Conservation (phyloP, 2,329 filamentous ascomycete species). For the Exophiala bonariae region DNA sequence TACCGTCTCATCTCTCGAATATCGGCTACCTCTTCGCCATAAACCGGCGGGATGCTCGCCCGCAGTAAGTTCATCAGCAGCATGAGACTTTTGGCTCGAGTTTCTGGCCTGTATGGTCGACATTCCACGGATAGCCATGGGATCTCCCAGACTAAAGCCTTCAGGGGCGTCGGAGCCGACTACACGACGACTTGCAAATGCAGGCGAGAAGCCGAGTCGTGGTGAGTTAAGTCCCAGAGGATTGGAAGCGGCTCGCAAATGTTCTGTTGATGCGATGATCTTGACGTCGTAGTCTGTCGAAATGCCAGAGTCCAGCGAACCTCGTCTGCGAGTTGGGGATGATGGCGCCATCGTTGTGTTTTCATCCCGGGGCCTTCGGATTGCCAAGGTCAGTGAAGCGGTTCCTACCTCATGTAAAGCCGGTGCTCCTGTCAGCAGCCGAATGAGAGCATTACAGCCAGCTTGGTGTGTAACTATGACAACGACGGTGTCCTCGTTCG, state of each 20-base stretch:
- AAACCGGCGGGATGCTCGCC: constrained; percentile 16
- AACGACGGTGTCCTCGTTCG: constrained; percentile 73
- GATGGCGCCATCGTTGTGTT: constrained; percentile 11
- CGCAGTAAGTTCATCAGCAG: constrained; percentile 7
- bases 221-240: constrained; percentile 30
- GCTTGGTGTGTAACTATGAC: constrained; percentile 92
- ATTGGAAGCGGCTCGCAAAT: constrained; percentile 53
- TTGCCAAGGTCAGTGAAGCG: constrained; percentile 87
- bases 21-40: constrained; percentile 21
- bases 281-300: constrained; percentile 60
- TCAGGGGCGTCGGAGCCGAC: constrained; percentile 26
- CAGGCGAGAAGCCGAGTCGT: constrained; percentile 24
- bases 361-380: constrained; percentile 51
- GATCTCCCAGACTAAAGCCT: constrained; percentile 25
- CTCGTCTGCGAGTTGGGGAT: constrained; percentile 22
- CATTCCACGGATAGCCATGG: constrained; percentile 7
- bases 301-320: constrained; percentile 34
- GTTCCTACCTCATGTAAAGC: constrained; percentile 87
- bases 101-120: constrained; percentile 13
- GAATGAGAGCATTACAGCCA: constrained; percentile 92
- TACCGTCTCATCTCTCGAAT: constrained; percentile 20
- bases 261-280: constrained; percentile 61
- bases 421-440: constrained; percentile 86
- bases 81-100: constrained; percentile 16
- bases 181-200: constrained; percentile 24